Base-by-base conservation (phyloP, 2,329 filamentous ascomycete genomes). In the Hawksworthiomyces lignivorus region DNA sequence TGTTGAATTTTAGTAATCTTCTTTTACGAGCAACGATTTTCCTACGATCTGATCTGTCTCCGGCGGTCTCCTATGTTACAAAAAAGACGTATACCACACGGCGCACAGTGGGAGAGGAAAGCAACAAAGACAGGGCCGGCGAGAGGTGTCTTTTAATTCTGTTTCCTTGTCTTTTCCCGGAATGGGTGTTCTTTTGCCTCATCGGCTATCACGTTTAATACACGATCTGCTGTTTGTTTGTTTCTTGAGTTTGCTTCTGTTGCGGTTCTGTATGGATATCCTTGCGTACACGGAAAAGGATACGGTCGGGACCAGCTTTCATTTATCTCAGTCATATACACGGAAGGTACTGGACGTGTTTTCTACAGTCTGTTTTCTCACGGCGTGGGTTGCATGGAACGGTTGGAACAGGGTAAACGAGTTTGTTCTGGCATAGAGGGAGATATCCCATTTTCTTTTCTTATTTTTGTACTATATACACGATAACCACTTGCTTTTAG, bases 391-490 rank as follows among this genome's bases (percentile, higher is more conserved):
- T 28, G 20, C n/a, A 41, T 41, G 24, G 39, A 41, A 28, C 5
- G 17, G 38, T 27, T 27, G 38, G 38, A 28, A 33, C 30, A 34
- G 31, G 38, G 30, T 21, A 40, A 27, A 40, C 38, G 38, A 40
- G 18, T 39, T 40, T 11, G 21, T 28, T 31, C 29, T 27, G 17
- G 21, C 29, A 33, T 40, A 34, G 30, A n/a, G n/a, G n/a, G n/a
- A n/a, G n/a, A n/a, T n/a, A n/a, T n/a, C n/a, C n/a, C n/a, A n/a
- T n/a, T n/a, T n/a, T n/a, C n/a, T n/a, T n/a, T n/a, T n/a, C n/a
- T n/a, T n/a, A n/a, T n/a, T n/a, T n/a, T n/a, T n/a, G n/a, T n/a
- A n/a, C n/a, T n/a, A n/a, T n/a, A n/a, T n/a, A n/a, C n/a, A n/a
- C n/a, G n/a, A n/a, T n/a, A n/a, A n/a, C n/a, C n/a, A n/a, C n/a